Conservation (phyloP, 306 rosid species). For the Prunus salicina region DNA sequence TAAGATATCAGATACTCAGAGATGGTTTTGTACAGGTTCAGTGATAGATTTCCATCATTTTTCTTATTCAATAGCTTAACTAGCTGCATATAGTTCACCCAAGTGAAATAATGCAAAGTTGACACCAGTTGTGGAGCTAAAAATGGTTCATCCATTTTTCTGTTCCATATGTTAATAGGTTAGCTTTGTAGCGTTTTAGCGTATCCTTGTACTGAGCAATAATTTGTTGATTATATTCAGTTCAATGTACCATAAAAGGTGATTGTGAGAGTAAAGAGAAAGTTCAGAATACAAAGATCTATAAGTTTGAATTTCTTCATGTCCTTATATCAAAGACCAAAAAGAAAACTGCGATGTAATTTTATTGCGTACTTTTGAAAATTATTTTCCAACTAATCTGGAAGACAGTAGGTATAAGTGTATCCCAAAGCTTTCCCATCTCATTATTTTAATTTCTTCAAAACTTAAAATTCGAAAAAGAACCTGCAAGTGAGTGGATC, state of each 20-base stretch:
- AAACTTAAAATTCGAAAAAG: too few relatives aligned
- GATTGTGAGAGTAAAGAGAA: neutral
- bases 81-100: slow-evolving; percentile 28
- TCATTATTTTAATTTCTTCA: too few relatives aligned
- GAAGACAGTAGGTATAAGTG: too few relatives aligned
- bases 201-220: slow-evolving; percentile 2
- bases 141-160: slow-evolving; percentile 17
- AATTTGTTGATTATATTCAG: neutral
- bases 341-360: neutral
- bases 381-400: too few relatives aligned
- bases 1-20: slow-evolving; percentile 19
- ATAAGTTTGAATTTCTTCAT: neutral
- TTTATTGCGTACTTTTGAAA: neutral
- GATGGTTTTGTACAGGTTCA: slow-evolving; percentile 42
- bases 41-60: slow-evolving; percentile 16
- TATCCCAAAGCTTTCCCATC: too few relatives aligned
- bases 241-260: neutral
- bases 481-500: too few relatives aligned
- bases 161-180: slow-evolving; percentile 36
- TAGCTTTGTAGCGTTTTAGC: slow-evolving; percentile 16
- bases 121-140: slow-evolving; percentile 12
- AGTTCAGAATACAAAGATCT: neutral
- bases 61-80: neutral
- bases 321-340: neutral
- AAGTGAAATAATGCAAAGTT: slow-evolving; percentile 13